phyloP scores from a whole-genome alignment of 2,329 filamentous ascomycete genomes.

The Leptographium procerum region DNA sequence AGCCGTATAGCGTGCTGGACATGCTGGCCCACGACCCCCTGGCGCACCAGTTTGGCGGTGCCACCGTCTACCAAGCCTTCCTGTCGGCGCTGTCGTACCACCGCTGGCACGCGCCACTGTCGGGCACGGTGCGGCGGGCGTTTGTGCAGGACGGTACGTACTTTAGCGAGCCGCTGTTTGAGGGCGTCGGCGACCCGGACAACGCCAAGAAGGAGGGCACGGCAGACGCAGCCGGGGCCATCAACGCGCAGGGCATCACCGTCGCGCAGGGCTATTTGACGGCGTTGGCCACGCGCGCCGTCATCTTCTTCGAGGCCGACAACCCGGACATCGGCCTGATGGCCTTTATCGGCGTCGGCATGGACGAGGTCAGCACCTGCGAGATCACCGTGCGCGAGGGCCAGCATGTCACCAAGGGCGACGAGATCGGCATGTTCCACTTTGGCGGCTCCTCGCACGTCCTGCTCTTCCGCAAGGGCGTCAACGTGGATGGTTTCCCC shows the following conservation, averaged over 20 bases:
- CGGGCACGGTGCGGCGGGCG: constrained; percentile 45
- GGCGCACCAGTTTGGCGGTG: constrained; percentile 44
- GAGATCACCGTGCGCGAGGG: constrained; percentile 59
- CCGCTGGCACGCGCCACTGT: constrained; percentile 60
- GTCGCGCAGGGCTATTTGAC: constrained; percentile 56
- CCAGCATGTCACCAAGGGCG: constrained; percentile 55
- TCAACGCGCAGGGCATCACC: constrained; percentile 30
- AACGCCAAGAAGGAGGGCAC: neutral
- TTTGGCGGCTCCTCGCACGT: constrained; percentile 65
- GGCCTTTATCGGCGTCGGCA: constrained; percentile 60
- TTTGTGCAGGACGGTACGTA: constrained; percentile 55
- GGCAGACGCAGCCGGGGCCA: constrained; percentile 19
- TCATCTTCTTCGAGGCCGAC: constrained; percentile 62
- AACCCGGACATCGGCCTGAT: constrained; percentile 56
- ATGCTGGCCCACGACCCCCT: constrained; percentile 49
- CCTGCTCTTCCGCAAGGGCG: constrained; percentile 50
- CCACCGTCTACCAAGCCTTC: constrained; percentile 61
- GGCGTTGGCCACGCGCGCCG: constrained; percentile 53
- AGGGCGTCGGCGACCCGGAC: constrained; percentile 17
- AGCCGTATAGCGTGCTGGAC: constrained; percentile 54
- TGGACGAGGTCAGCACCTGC: constrained; percentile 66
- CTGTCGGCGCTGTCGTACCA: constrained; percentile 58
- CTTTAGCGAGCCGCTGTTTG: constrained; percentile 45
- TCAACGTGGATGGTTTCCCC: constrained; percentile 32
- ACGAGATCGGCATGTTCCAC: constrained; percentile 69